A percentile compares a stretch with the other conserved stretches of the same genome.
phyloP scores from a whole-genome alignment of 495 filamentous ascomycete species.

The Aspergillus campestris region DNA sequence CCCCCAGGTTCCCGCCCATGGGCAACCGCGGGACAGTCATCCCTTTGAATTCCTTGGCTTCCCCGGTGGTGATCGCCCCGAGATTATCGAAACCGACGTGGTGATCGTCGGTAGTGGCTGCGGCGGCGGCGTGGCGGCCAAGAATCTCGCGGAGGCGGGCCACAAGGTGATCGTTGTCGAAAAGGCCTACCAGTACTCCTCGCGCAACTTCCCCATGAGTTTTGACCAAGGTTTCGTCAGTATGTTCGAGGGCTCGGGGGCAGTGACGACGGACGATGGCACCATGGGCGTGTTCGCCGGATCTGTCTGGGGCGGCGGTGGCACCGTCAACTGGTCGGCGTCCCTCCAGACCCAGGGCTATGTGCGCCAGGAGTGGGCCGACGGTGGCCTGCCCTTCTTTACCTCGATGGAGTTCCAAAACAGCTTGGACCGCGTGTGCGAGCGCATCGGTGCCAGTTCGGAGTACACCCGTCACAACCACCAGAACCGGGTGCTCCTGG shows the following conservation, averaged over 20 bases:
- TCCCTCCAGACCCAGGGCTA: constrained; percentile 70
- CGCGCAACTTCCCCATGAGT: constrained; percentile 65
- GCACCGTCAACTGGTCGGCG: constrained; percentile 85
- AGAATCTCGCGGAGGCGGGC: constrained; percentile 70
- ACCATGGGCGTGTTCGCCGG: constrained; percentile 56
- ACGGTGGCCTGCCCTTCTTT: constrained; percentile 65
- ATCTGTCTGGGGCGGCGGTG: constrained; percentile 76
- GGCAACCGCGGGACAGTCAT: constrained; percentile 48
- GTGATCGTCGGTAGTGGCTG: constrained; percentile 83
- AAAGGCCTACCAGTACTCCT: constrained; percentile 65
- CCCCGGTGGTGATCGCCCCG: constrained; percentile 33
- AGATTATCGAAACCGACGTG: constrained; percentile 66
- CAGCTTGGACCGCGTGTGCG: constrained; percentile 63
- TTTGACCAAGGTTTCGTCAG: constrained; percentile 45
- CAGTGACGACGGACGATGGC: constrained; percentile 52
- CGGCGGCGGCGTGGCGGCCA: constrained; percentile 76
- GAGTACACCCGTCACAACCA: constrained; percentile 61
- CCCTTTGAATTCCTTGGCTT: constrained; percentile 47
- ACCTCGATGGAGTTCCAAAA: constrained; percentile 65
- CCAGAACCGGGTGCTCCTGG: constrained; percentile 57
- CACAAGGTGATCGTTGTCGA: constrained; percentile 73
- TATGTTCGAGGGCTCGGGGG: constrained; percentile 56
- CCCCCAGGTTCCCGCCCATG: constrained; percentile 51
- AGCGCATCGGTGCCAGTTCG: constrained; percentile 71
- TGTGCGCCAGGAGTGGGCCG: constrained; percentile 77